A percentile compares a stretch with the other conserved stretches of the same genome.
These are phyloP conservation scores for Amanita rubescens DNA, from an alignment of 768 basidiomycete genomes.

Conservation along the genomic window DNA sequence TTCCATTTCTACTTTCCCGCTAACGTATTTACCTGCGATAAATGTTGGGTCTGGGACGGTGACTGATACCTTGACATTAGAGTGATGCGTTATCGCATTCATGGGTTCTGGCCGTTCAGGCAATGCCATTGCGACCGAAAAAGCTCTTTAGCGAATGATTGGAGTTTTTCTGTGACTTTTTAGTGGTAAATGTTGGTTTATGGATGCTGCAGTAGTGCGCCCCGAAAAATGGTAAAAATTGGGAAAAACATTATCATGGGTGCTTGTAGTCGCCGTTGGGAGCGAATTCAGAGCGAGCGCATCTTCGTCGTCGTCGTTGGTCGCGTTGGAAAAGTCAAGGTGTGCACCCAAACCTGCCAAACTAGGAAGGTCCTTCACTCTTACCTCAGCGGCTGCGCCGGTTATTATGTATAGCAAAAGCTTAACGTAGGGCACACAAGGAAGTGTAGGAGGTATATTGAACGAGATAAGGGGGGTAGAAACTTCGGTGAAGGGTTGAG, in stretches of 20 bases:
- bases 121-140: not conserved
- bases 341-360: not conserved
- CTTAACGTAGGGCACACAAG: not conserved
- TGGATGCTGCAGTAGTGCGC: constrained; percentile 6
- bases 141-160: not conserved
- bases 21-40: constrained; percentile 58
- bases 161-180: not conserved
- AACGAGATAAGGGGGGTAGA: not conserved
- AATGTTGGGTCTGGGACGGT: constrained; percentile 51
- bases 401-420: not conserved
- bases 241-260: not conserved
- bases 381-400: not conserved
- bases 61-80: constrained; percentile 68
- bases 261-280: not conserved
- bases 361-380: not conserved
- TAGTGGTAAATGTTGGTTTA: not conserved
- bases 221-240: not conserved
- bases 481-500: not conserved
- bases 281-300: not conserved
- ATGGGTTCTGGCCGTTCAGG: constrained; percentile 43
- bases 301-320: constrained; percentile 2
- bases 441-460: not conserved
- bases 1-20: constrained; percentile 77
- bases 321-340: not conserved
- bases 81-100: constrained; percentile 75